Evolutionary conservation across 2,329 filamentous ascomycete species (phyloP).

Genomic region (Trichoderma aggressivum): DNA sequence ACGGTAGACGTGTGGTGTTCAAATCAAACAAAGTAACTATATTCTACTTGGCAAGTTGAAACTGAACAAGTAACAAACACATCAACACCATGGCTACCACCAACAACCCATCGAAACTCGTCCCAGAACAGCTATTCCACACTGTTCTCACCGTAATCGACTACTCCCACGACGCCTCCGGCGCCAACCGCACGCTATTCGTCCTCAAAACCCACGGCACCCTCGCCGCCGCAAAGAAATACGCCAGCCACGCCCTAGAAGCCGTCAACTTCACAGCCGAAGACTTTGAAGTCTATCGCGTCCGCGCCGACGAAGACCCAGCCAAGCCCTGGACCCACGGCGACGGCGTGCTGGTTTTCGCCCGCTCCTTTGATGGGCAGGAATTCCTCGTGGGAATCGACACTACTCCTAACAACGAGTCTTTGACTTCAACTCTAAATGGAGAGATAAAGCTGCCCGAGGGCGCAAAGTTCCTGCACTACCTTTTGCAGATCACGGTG

Average conservation of each 20-base stretch:
- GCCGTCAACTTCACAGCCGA: constrained; percentile 35
- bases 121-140: constrained; percentile 36
- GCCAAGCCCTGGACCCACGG: constrained; percentile 35
- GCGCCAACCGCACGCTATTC: constrained; percentile 30
- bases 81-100: not conserved
- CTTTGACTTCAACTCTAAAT: constrained; percentile 24
- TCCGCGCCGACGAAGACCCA: constrained; percentile 18
- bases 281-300: constrained; percentile 37
- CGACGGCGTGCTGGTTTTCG: constrained; percentile 38
- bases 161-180: constrained; percentile 26
- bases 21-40: not conserved
- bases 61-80: not conserved
- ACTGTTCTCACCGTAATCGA: constrained; percentile 36
- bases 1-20: not conserved
- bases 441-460: constrained; percentile 25
- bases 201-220: constrained; percentile 39
- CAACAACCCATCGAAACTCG: not conserved
- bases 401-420: constrained; percentile 37
- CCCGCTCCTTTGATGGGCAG: constrained; percentile 35
- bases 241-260: constrained; percentile 31
- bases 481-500: constrained; percentile 42
- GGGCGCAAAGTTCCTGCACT: constrained; percentile 34
- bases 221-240: constrained; percentile 37
- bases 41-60: not conserved
- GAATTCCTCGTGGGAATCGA: constrained; percentile 38